phyloP scores from a whole-genome alignment of 441 rosid species.

The Erodium chrysanthum region DNA sequence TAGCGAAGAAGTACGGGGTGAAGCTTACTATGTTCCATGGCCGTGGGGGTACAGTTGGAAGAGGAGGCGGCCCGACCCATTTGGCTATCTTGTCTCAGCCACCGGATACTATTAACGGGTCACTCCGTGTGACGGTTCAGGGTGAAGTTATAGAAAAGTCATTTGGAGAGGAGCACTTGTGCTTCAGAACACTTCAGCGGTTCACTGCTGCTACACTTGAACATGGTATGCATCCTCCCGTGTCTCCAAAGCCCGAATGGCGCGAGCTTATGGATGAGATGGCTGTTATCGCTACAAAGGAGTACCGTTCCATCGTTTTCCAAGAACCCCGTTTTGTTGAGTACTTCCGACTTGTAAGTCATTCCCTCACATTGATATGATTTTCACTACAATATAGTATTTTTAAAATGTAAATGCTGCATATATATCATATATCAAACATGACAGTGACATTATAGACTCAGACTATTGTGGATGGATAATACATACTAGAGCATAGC shows the following conservation, averaged over 20 bases:
- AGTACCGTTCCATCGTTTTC: conserved; percentile 77
- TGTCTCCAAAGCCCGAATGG: conserved; percentile 56
- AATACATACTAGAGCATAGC: too few species aligned
- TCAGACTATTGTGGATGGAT: too few species aligned
- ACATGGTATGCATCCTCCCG: background rate
- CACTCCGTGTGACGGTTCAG: background rate
- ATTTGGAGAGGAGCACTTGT: background rate
- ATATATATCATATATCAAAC: too few species aligned
- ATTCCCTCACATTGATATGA: background rate
- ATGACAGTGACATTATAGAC: too few species aligned
- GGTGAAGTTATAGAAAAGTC: background rate
- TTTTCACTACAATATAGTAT: too few species aligned
- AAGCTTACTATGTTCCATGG: conserved; percentile 41
- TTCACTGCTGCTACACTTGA: conserved; percentile 90
- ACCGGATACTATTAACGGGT: conserved; percentile 42
- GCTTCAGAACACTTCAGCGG: conserved; percentile 50
- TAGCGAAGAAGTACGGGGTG: conserved; percentile 70
- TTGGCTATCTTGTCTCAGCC: conserved; percentile 98
- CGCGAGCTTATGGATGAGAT: conserved; percentile 71
- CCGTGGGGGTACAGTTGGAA: conserved; percentile 81
- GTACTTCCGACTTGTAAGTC: conserved; percentile 85
- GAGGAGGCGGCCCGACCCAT: conserved; percentile 98
- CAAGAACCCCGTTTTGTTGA: conserved; percentile 83
- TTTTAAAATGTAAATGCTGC: too few species aligned
- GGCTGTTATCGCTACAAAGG: conserved; percentile 77